Evolutionary conservation across 495 filamentous ascomycete genomes (phyloP).

Genomic region (Delitschia confertaspora): DNA sequence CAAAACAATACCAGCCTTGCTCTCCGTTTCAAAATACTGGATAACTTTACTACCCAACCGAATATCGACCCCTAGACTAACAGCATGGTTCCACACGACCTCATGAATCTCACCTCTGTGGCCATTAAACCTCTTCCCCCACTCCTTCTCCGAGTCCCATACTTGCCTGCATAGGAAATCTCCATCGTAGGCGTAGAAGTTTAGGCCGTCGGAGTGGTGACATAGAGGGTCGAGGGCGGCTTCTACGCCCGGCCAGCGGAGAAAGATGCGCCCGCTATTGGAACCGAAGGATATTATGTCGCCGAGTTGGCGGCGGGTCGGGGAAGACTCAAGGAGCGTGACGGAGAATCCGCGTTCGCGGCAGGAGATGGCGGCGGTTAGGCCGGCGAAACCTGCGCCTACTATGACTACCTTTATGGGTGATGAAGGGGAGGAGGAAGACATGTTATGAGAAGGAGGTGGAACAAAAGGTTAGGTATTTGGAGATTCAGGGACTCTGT

Average conservation of each 20-base stretch:
- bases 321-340: slow-evolving; percentile 8
- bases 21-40: slow-evolving; percentile 54
- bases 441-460: no score
- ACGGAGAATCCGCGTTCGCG: slow-evolving; percentile 9
- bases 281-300: slow-evolving; percentile 25
- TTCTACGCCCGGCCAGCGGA: slow-evolving; percentile 19
- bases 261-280: slow-evolving; percentile 22
- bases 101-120: slow-evolving; percentile 56
- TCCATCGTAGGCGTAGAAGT: slow-evolving; percentile 37
- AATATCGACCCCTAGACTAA: slow-evolving; percentile 48
- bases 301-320: slow-evolving; percentile 10
- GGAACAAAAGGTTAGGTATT: no score
- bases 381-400: slow-evolving; percentile 21
- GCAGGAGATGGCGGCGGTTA: slow-evolving; percentile 20
- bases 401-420: slow-evolving; percentile 17
- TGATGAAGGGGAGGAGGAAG: no score
- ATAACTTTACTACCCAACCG: slow-evolving; percentile 47
- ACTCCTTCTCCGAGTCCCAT: slow-evolving; percentile 33
- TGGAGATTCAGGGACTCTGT: no score
- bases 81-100: slow-evolving; percentile 50
- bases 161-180: slow-evolving; percentile 35
- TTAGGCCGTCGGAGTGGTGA: slow-evolving; percentile 39
- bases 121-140: slow-evolving; percentile 47
- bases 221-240: slow-evolving; percentile 36
- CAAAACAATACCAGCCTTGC: slow-evolving; percentile 46